These are phyloP conservation scores for Dillenia suffruticosa DNA, from an alignment of 164 flowering plant genomes.

Conservation along the genomic window DNA sequence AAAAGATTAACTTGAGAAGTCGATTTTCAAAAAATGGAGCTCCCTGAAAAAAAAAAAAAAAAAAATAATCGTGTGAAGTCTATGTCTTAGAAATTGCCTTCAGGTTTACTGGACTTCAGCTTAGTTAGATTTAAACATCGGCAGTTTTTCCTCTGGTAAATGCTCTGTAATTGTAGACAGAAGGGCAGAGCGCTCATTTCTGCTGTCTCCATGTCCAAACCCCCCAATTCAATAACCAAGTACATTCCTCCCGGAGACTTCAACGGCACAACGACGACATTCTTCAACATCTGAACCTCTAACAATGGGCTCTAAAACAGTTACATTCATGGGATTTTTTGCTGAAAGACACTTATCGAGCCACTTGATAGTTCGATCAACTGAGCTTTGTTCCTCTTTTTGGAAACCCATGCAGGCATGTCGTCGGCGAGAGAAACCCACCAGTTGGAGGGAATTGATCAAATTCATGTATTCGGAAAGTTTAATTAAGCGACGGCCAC, in stretches of 20 bases:
- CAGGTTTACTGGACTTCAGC: too few species aligned
- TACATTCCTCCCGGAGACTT: conserved; percentile 60
- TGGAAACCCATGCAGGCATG: conserved; percentile 78
- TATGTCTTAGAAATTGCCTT: too few species aligned
- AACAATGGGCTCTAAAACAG: conserved; percentile 74
- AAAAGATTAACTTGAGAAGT: too few species aligned
- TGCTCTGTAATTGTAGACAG: conserved; percentile 43
- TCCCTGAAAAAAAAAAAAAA: too few species aligned
- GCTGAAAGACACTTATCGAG: conserved; percentile 71
- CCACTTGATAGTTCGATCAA: conserved; percentile 83
- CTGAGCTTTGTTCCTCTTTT: conserved; percentile 75
- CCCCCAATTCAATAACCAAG: conserved; percentile 93
- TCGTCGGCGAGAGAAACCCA: conserved; percentile 89
- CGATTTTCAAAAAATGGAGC: too few species aligned
- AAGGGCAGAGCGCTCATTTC: conserved; percentile 68
- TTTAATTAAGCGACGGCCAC: conserved; percentile 66
- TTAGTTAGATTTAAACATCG: too few species aligned
- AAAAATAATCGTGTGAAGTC: too few species aligned
- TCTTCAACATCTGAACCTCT: conserved; percentile 70
- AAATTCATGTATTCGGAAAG: conserved; percentile 67
- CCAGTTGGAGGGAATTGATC: conserved; percentile 58
- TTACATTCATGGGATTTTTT: not conserved
- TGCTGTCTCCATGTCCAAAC: conserved; percentile 88
- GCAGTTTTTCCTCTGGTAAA: too few species aligned
- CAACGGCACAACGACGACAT: conserved; percentile 68